phyloP scores from a whole-genome alignment of 192 early-diverging fungal genomes.

The Obelidium mucronatum region DNA sequence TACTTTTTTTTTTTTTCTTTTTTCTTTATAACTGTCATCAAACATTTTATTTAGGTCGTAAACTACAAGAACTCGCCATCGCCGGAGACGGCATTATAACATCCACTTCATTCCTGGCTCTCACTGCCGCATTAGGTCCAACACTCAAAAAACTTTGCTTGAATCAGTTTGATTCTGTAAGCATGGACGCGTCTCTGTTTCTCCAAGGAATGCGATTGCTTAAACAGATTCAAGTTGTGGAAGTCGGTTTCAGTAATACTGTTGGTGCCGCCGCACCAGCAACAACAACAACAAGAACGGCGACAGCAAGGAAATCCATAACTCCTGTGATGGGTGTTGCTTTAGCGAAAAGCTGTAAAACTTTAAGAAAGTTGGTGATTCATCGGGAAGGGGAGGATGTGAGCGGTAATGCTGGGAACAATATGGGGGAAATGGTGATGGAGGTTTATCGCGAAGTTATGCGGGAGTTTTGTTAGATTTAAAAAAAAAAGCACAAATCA shows the following conservation, averaged over 20 bases:
- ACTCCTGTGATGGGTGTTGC: slow-evolving; percentile 13
- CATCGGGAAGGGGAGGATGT: not conserved
- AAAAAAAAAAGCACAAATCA: too few species aligned
- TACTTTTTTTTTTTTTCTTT: too few species aligned
- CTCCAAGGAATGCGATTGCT: not conserved
- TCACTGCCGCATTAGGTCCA: not conserved
- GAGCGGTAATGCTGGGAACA: too few species aligned
- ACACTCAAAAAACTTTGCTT: not conserved
- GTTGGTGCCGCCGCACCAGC: too few species aligned
- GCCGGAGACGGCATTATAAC: not conserved
- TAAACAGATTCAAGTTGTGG: not conserved
- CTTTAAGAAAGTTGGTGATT: not conserved
- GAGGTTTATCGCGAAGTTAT: slow-evolving; percentile 6
- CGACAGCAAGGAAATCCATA: not conserved
- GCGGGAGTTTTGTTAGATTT: slow-evolving; percentile 17
- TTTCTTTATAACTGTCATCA: too few species aligned
- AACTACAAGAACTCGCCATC: not conserved
- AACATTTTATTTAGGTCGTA: too few species aligned
- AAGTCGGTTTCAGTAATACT: not conserved
- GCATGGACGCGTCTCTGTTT: not conserved
- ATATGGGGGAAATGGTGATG: slow-evolving; percentile 4
- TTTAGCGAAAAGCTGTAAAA: not conserved
- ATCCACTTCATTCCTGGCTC: not conserved
- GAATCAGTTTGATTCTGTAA: not conserved
- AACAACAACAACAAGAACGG: too few species aligned